Base-by-base conservation (phyloP, 495 filamentous ascomycete species). In the Tuber calosporum region DNA sequence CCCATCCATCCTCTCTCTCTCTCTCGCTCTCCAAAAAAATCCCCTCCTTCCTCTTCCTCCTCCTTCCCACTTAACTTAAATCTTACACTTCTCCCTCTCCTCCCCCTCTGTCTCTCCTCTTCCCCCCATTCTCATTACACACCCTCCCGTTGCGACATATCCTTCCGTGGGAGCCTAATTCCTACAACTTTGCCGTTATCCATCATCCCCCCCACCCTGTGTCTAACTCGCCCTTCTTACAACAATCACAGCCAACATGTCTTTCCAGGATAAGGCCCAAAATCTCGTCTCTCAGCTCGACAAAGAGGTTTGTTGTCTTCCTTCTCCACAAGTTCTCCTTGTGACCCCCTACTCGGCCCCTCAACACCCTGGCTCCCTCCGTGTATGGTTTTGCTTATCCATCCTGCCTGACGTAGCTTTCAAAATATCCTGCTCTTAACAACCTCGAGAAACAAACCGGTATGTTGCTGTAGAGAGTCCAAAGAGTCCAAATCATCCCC, bases 361-460 rank as follows among this genome's bases (percentile, higher is more conserved):
- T 19, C 42, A 58, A 68, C 30, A 37, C 6, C 17, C 58, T 37
- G 13, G 38, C 26, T 69, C 22, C 22, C 48, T 34, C 4, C 38
- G 67, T 45, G 34, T 38, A 75, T 79, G 74, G 75, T 73, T 69
- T 81, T 82, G 20, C 30, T 76, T 69, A 69, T 66, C 39, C 68
- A 42, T 79, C 71, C 77, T 38, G 71, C 69, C 30, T 70, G 38
- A 58, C 39, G 69, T 66, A 99, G 96, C 92, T 99, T 71, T 94
- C 94, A 82, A 97, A 96, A 84, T 98, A 99, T 86, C 92, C 92
- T 72, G 84, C 87, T 81, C 90, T 99, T 82, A 94, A 92, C 88
- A 96, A 98, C 86, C 88, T 99, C 76, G 96, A 99, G 90, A 92
- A 91, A 84, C 93, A 97, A 85, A 95, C 93, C 76, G 90, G 89